Percentiles rank a stretch among this genome's conserved stretches.
Conservation (phyloP, 1,284 basidiomycete species). For the Fistulinella cinereoalba region DNA sequence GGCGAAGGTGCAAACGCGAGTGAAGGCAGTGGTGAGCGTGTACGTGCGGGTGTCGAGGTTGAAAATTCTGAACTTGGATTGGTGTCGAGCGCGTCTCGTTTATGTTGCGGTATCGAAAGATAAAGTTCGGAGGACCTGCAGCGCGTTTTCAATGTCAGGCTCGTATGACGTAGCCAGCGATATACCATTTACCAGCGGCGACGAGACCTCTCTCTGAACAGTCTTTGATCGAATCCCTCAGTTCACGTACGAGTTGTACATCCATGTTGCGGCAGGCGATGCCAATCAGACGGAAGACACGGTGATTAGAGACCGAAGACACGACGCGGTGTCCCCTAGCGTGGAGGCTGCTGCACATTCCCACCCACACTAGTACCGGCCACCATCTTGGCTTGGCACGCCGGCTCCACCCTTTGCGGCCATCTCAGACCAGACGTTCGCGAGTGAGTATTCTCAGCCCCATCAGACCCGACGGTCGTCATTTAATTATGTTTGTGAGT, state of each 20-base stretch:
- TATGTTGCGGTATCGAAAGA: conserved; percentile 54
- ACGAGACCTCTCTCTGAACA: conserved; percentile 58
- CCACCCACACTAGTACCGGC: conserved; percentile 7
- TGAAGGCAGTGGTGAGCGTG: conserved; percentile 40
- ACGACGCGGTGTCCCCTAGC: not conserved
- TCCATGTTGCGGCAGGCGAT: conserved; percentile 21
- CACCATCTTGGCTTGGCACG: not conserved
- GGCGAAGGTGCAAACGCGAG: conserved; percentile 40
- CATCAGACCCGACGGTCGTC: not conserved
- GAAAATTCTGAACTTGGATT: conserved; percentile 36
- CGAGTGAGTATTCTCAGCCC: not conserved
- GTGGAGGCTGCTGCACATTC: conserved; percentile 9
- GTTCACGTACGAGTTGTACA: conserved; percentile 39
- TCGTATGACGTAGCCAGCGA: conserved; percentile 10
- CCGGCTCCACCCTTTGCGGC: not conserved
- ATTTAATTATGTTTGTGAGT: not conserved
- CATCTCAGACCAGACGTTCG: not conserved
- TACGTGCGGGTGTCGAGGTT: conserved; percentile 53
- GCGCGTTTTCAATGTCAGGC: conserved; percentile 14
- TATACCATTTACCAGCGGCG: conserved; percentile 72
- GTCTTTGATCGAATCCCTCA: conserved; percentile 55
- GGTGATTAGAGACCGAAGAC: not conserved
- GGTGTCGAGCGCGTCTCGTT: conserved; percentile 35
- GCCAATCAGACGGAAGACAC: not conserved
- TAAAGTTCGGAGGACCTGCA: conserved; percentile 72